Base-by-base conservation (phyloP, 2,329 filamentous ascomycete genomes). In the Emmonsiellopsis sp. region DNA sequence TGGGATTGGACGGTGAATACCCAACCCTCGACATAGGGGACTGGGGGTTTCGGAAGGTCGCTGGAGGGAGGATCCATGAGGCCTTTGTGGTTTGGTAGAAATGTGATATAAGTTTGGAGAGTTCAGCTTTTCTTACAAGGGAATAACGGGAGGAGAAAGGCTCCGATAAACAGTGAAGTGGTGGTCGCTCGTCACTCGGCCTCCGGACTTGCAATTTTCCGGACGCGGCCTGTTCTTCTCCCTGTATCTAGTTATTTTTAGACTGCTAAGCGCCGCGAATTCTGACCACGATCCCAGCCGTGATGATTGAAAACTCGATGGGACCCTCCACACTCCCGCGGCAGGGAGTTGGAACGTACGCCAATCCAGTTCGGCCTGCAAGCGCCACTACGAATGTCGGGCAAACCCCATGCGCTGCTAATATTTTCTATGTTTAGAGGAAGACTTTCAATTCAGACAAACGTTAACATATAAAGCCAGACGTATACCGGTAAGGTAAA, bases 21-120 rank as follows among this genome's bases (percentile, higher is more conserved):
- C 60, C 61, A 64, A 15, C 57, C 59, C 2, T 49, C 26, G 9
- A 40, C 47, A 45, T 61, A 62, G 43, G 61, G 57, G 0, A 59
- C 34, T 45, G 54, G 51, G 38, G 59, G 56, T 51, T 59, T 57
- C 2, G 52, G 55, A 42, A 58, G 52, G 35, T 57, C 54, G 16
- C 51, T 55, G 31, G 50, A 58, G 9, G 43, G 58, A 56, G 20
- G 54, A 58, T 35, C 44, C 44, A 47, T 47, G 26, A 35, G 26
- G 44, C 26, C 20, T 31, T 47, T 16, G 44, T 32, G 44, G 16
- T n/a, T n/a, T 40, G 9, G 9, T 8, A 40, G 13, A n/a, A 6
- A 40, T 40, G 38, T 40, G 38, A 40, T 15, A 40, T 40, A 40
- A n/a, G n/a, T n/a, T n/a, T n/a, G n/a, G n/a, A 4, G 6, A 8